A percentile compares a stretch with the other conserved stretches of the same genome.
Evolutionary conservation across 441 rosid species (phyloP).

Genomic region (California macrophylla): DNA sequence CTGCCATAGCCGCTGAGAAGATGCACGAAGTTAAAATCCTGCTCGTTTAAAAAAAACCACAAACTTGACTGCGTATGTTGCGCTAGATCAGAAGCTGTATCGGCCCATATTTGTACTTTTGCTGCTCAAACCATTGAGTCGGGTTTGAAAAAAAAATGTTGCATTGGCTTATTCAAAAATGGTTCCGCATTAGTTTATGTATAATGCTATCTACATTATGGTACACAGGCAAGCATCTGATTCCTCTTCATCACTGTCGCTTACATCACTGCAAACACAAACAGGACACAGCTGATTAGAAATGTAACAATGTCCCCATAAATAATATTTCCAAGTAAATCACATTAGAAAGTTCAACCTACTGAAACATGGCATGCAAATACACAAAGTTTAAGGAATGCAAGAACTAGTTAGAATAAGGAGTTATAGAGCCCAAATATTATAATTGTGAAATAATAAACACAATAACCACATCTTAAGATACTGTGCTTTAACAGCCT

Average conservation of each 20-base stretch:
- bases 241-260: constrained; percentile 74
- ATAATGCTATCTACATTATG: constrained; percentile 49
- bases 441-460: too few relatives aligned
- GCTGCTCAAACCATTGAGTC: not conserved
- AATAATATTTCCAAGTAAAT: constrained; percentile 4
- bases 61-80: not conserved
- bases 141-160: not conserved
- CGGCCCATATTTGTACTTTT: not conserved
- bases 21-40: not conserved
- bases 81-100: not conserved
- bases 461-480: too few relatives aligned
- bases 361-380: not conserved
- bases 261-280: constrained; percentile 55
- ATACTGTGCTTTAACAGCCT: too few relatives aligned
- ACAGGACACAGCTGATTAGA: constrained; percentile 14
- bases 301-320: not conserved
- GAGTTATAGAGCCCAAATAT: too few relatives aligned
- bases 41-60: not conserved
- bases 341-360: not conserved
- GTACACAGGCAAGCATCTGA: constrained; percentile 69
- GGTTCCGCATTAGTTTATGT: not conserved
- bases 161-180: not conserved
- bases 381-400: not conserved
- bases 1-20: not conserved
- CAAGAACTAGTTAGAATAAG: not conserved